A percentile compares a stretch with the other conserved stretches of the same genome.
phyloP scores from a whole-genome alignment of 768 basidiomycete species.

The Tephrocybe rancida region DNA sequence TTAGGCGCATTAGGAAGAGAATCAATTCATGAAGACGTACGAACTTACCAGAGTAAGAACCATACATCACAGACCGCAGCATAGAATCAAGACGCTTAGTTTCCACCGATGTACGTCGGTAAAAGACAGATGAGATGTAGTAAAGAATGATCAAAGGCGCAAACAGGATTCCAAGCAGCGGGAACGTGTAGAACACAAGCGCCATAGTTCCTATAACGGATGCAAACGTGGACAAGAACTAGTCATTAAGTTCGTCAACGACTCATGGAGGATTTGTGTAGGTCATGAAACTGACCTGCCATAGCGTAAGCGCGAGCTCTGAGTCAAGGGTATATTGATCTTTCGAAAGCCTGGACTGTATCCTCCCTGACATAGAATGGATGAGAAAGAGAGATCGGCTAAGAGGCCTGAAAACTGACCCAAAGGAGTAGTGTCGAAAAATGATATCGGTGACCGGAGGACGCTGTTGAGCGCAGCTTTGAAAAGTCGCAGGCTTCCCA shows the following conservation, averaged over 20 bases:
- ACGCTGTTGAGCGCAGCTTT: slow-evolving; percentile 56
- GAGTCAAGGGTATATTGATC: slow-evolving; percentile 63
- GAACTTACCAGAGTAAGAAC: slow-evolving; percentile 54
- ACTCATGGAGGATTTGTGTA: not conserved
- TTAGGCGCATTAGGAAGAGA: not conserved
- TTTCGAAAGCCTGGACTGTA: slow-evolving; percentile 59
- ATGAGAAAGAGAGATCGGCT: not conserved
- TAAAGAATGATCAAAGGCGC: slow-evolving; percentile 55
- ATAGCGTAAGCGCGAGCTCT: slow-evolving; percentile 46
- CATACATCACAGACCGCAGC: slow-evolving; percentile 58
- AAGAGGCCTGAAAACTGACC: slow-evolving; percentile 33
- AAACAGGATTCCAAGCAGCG: slow-evolving; percentile 67
- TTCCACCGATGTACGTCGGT: slow-evolving; percentile 63
- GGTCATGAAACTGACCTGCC: slow-evolving; percentile 36
- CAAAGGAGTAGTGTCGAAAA: slow-evolving; percentile 76
- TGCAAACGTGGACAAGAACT: slow-evolving; percentile 43
- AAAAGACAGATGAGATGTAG: slow-evolving; percentile 54
- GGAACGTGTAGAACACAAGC: slow-evolving; percentile 69
- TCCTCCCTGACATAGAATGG: slow-evolving; percentile 43
- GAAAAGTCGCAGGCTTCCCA: slow-evolving; percentile 53
- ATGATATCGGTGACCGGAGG: slow-evolving; percentile 60
- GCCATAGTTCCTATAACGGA: slow-evolving; percentile 56
- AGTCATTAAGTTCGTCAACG: not conserved
- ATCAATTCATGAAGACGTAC: not conserved
- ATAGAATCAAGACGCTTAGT: slow-evolving; percentile 67